Base-by-base conservation (phyloP, 208 protist species). In the Crithidia fasciculata region DNA sequence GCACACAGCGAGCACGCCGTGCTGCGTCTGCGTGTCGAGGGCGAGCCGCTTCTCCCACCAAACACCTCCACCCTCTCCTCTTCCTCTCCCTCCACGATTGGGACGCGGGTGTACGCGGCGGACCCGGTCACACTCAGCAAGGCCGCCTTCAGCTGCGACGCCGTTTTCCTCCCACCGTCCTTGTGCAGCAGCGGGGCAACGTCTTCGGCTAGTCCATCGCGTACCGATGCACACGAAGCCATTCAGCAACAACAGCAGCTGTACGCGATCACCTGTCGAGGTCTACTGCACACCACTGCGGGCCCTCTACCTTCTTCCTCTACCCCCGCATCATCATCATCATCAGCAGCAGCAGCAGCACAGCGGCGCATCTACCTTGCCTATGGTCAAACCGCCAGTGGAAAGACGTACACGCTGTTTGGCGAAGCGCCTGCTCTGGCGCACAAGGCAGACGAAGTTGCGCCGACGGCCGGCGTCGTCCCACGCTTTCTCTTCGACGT, bases 341-440 rank as follows among this genome's bases (percentile, higher is more conserved):
- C 28, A 28, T 28, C 37, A 10, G 19, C 40, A 36, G 19, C 10
- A 49, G 16, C 5, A 8, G 12, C 8, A 8, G 53, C 40, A 40
- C 58, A 39, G 8, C 55, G 63, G n/a, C 67, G 59, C 10, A 69
- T 83, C 8, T 84, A 94, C 57, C 78, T 96, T 19, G 83, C 89
- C n/a, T 96, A 95, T 61, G 92, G 92, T 0, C 86, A 93, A 67
- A 96, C 92, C n/a, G 78, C 84, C 5, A 91, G 78, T 16, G 92
- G 92, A 40, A 96, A 96, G 71, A 95, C 90, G 36, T 87, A 94
- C 76, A 93, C 88, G 18, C 80, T 96, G 58, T 91, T 94, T 69
- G 91, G 91, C 0, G 75, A 75, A 3, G 18, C 62, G 0, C 39
- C 65, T 5, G 18, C 49, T 4, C 13, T 12, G 6, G 37, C 12